Conservation (phyloP, 2,329 filamentous ascomycete genomes). For the Arthroderma uncinatum region DNA sequence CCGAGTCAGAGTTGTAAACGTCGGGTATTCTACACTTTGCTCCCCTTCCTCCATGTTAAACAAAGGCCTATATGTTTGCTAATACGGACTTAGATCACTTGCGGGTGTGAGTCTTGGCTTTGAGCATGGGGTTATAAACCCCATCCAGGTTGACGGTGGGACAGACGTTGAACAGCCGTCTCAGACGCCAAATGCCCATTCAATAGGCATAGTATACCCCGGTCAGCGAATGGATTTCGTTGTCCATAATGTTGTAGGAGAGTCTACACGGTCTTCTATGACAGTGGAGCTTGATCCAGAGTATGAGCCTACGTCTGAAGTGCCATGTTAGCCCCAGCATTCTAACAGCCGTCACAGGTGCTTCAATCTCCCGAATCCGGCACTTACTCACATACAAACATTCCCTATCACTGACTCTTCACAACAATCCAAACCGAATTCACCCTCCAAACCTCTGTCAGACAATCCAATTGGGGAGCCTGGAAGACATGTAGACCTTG, state of each 20-base stretch:
- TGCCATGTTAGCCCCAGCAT: background rate
- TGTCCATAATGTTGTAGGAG: constrained; percentile 12
- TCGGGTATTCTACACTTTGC: constrained; percentile 25
- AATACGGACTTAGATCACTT: constrained; percentile 24
- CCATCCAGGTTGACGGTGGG: constrained; percentile 36
- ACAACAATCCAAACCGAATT: background rate
- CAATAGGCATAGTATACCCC: constrained; percentile 34
- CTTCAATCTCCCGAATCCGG: constrained; percentile 38
- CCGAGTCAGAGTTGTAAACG: constrained; percentile 36
- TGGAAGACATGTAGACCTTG: constrained; percentile 20
- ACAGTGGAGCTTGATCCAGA: constrained; percentile 28
- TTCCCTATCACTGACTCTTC: constrained; percentile 22
- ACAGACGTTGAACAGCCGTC: constrained; percentile 22
- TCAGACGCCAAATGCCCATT: constrained; percentile 18
- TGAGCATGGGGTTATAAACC: constrained; percentile 21
- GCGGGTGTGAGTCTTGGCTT: constrained; percentile 31
- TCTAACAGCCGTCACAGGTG: constrained; percentile 20
- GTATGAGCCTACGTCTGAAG: constrained; percentile 18
- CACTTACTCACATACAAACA: constrained; percentile 29
- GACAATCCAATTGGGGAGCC: background rate
- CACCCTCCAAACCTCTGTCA: constrained; percentile 1
- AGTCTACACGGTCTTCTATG: constrained; percentile 17
- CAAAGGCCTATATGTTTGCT: background rate
- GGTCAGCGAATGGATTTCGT: constrained; percentile 38
- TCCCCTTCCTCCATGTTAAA: background rate